Evolutionary conservation across 75 land plant species (phyloP), one percentile per base, ranked within the genome.

Genomic region (Sequoiadendron giganteum): DNA sequence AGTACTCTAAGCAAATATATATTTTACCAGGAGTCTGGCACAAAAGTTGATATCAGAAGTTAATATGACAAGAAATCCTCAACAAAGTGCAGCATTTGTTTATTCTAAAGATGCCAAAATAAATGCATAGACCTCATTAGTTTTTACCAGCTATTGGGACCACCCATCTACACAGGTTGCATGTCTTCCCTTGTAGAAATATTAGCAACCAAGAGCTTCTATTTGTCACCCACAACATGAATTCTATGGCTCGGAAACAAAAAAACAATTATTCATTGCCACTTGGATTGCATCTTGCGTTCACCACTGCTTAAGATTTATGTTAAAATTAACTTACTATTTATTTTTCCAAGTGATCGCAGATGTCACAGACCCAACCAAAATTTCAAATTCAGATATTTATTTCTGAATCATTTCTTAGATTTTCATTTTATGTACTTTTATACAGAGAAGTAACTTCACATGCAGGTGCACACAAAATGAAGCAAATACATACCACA

Each of bases 1-100:
- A 95, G 78, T 90, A 92, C 80, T 95, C 96, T 88, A 95, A 75
- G 10, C 93, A 91, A 39, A 95, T 91, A 65, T 86, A 93, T 18
- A 93, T 83, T 32, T 89, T 90, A 32, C 78, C 89, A 43, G 90
- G 88, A 48, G 65, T 88, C 96, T 95, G 87, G 34, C 10, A 21
- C 49, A 85, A 34, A 54, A 54, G 5, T 16, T 36, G 40, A 40
- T 80, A 49, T 16, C 32, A 82, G 14, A 43, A 81, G 9, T 25
- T 42, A 25, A 82, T 47, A 82, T 45, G n/a, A 47, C 84, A 28
- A 82, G 49, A 47, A 43, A 10, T 82, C 49, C n/a, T 82, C 34
- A 0, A 25, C 52, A 25, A 10, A 82, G 32, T n/a, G 42, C 49
- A 43, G 32, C 84, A 73, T 32, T 30, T 13, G 38, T 34, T 32